phyloP scores from a whole-genome alignment of 352 stramenopile genomes.

The Halophytophthora batemanensis region DNA sequence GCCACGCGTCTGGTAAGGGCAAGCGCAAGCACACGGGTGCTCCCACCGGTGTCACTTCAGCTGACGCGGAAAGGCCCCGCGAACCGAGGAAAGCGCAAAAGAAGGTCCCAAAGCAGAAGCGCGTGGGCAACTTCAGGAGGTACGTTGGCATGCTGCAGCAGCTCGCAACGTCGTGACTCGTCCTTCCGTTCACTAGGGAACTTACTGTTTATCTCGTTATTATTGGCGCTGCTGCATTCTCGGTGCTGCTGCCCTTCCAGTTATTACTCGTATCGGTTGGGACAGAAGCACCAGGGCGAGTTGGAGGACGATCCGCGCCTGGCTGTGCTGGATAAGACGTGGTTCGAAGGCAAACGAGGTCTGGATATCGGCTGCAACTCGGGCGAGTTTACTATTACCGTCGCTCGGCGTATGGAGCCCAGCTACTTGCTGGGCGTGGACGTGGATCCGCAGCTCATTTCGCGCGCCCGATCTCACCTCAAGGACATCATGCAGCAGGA shows the following conservation, averaged over 20 bases:
- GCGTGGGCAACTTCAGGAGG: slow-evolving; percentile 79
- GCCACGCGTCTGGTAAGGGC: too few species aligned
- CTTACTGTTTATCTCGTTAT: not conserved
- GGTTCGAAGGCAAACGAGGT: slow-evolving; percentile 59
- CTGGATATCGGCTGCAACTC: slow-evolving; percentile 85
- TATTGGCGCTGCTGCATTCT: slow-evolving; percentile 2
- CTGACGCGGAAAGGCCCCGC: too few species aligned
- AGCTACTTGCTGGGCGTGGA: slow-evolving; percentile 69
- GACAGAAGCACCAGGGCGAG: slow-evolving; percentile 43
- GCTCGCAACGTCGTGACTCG: too few species aligned
- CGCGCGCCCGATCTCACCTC: slow-evolving; percentile 49
- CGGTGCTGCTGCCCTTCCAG: slow-evolving; percentile 17
- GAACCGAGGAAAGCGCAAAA: not conserved
- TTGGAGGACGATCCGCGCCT: slow-evolving; percentile 64
- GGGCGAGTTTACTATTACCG: slow-evolving; percentile 69
- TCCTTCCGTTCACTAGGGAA: too few species aligned
- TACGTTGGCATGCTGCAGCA: slow-evolving; percentile 5
- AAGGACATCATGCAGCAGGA: slow-evolving; percentile 64
- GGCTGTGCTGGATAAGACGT: slow-evolving; percentile 48
- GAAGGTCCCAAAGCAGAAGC: slow-evolving; percentile 42
- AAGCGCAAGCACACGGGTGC: too few species aligned
- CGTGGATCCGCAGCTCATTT: slow-evolving; percentile 66
- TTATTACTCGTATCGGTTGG: slow-evolving; percentile 78
- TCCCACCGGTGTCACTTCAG: too few species aligned
- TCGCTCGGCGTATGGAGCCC: slow-evolving; percentile 47